Evolutionary conservation across 2,329 filamentous ascomycete species (phyloP), one percentile per base, ranked within the genome.

Genomic region (Colletotrichum lini): DNA sequence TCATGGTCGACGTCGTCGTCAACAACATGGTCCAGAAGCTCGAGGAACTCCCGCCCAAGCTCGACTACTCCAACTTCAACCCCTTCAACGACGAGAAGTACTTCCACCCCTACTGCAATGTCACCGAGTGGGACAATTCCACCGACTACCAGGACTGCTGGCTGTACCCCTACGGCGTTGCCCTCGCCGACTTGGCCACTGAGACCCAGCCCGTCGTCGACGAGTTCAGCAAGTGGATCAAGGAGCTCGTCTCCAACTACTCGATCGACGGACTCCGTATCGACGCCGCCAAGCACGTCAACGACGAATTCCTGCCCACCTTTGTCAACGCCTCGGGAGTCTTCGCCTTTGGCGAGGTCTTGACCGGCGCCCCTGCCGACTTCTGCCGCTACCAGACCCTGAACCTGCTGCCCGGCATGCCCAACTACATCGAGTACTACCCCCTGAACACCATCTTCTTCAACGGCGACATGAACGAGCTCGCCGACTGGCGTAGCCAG

Each of bases 211-310:
- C 80, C 1, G 86, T 93, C 15, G 82, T 84, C 35, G 77, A 77
- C 15, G 80, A 87, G 4, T 89, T 88, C 77, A 81, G 88, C 66
- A 79, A 82, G 26, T 93, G 91, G 92, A 83, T 93, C 75, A 79
- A 77, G 26, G 81, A 82, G 57, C 82, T 93, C 0, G 86, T 93
- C 2, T 77, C 83, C 4, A 88, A 90, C 73, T 93, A 92, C 76
- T 84, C 82, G 21, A 90, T 92, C 81, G 89, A 90, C 76, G 88
- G 89, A 6, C 81, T 90, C 9, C 87, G 89, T 57, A 87, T 91
- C 74, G 89, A 91, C 73, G 90, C 88, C 0, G 88, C 89, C 73
- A 90, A 89, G 79, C 88, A 91, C 77, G 88, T 91, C n/a, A 84
- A 90, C 72, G 85, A 87, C 70, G 83, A 82, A 10, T 92, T 91